Conservation (phyloP, 2,329 filamentous ascomycete species). For the Cordyceps javanica region DNA sequence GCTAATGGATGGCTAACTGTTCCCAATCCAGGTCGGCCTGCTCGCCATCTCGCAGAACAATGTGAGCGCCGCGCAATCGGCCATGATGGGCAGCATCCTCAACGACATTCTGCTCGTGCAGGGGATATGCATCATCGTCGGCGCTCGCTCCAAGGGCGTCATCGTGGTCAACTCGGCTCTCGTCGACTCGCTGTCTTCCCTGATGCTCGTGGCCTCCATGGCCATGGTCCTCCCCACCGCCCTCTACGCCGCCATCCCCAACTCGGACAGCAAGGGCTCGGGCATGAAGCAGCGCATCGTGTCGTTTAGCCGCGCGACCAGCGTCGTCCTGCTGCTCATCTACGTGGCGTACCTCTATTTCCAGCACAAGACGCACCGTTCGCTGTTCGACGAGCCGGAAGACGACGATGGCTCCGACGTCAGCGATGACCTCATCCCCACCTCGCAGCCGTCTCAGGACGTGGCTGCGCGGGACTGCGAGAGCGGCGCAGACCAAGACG, state of each 20-base stretch:
- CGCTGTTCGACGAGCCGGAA: constrained; percentile 11
- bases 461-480: not conserved
- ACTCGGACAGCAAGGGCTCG: not conserved
- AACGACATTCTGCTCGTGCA: constrained; percentile 17
- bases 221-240: constrained; percentile 16
- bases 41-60: constrained; percentile 15
- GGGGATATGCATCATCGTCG: constrained; percentile 16
- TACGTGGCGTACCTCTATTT: constrained; percentile 16
- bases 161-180: constrained; percentile 15
- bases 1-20: not conserved
- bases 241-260: constrained; percentile 12
- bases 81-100: constrained; percentile 17
- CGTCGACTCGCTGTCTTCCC: constrained; percentile 15
- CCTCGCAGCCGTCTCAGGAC: not conserved
- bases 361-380: constrained; percentile 16
- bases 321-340: constrained; percentile 13
- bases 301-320: constrained; percentile 15
- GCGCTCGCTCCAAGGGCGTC: constrained; percentile 14
- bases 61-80: constrained; percentile 14
- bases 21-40: constrained; percentile 10
- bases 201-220: constrained; percentile 17
- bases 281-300: constrained; percentile 13
- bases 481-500: not conserved
- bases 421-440: constrained; percentile 5
- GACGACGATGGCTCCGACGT: not conserved